Base-by-base conservation (phyloP, 2,329 filamentous ascomycete genomes). In the Fusarium nanum region DNA sequence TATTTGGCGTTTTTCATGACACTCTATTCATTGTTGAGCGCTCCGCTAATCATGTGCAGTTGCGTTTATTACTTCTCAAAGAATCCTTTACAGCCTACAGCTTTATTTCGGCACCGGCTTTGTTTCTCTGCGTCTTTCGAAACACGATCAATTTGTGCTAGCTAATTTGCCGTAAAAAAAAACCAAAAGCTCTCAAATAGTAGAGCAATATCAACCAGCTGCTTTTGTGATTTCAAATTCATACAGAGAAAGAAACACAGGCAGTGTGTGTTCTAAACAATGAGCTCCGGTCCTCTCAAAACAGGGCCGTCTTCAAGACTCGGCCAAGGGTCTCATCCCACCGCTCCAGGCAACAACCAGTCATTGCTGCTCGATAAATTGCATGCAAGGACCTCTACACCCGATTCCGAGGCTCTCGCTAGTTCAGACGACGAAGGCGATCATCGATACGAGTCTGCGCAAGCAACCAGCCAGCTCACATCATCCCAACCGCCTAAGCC, bases 351-450 rank as follows among this genome's bases (percentile, higher is more conserved):
- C 23, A 88, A 81, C 73, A 91, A 85, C 74, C 89, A 91, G 63
- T 88, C 89, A 41, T 83, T 91, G 41, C 82, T 93, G 49, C 85
- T 93, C 34, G 93, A 95, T 53, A 96, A 94, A 78, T 85, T 91
- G 52, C 92, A 92, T 75, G 87, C 90, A 59, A 89, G 94, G 74
- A 92, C 92, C 56, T 94, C 93, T 10, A 98, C 95, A 2, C 95
- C 95, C 23, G 96, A 98, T 78, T 98, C 94, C 6, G 95, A 98
- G 78, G 95, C 93, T 54, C 84, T 98, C 64, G 94, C 92, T 55
- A 98, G 95, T 72, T 98, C 94, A 14, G 96, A 98, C 79, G 96
- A 98, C 79, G 96, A 99, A 80, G 87, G 84, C 60, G 92, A 97
- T 65, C 86, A 89, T 77, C 85, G 87, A 71, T 85, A 88, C 72